Conservation (phyloP, 164 flowering plant species). For the Chimonanthus salicifolius region DNA sequence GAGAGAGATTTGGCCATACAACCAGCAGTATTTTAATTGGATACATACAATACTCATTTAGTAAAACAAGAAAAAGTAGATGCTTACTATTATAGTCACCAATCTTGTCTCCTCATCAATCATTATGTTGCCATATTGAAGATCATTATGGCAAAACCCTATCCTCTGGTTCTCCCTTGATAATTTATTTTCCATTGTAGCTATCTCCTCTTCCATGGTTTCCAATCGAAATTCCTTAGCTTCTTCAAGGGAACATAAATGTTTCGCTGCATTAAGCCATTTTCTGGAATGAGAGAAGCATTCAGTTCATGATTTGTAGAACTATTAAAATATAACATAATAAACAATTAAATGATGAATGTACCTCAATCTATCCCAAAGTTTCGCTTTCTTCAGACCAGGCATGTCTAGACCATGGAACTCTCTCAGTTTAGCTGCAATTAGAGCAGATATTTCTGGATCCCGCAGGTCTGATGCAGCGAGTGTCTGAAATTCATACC, state of each 20-base stretch:
- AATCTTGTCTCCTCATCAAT: constrained; percentile 68
- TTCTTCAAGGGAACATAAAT: constrained; percentile 38
- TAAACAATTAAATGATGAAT: background rate
- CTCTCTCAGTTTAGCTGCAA: constrained; percentile 77
- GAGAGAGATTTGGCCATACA: too few relatives aligned
- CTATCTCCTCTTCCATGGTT: constrained; percentile 45
- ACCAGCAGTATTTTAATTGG: too few relatives aligned
- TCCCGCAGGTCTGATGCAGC: constrained; percentile 79
- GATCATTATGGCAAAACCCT: constrained; percentile 92
- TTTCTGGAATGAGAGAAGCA: constrained; percentile 30
- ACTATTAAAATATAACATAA: background rate
- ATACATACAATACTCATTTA: too few relatives aligned
- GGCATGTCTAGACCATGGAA: constrained; percentile 82
- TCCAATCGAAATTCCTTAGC: constrained; percentile 46
- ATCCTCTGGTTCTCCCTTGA: constrained; percentile 32
- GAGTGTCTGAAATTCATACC: constrained; percentile 48
- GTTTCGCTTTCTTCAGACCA: constrained; percentile 38
- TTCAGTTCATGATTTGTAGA: background rate
- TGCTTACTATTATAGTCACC: constrained; percentile 72
- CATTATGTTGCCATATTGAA: constrained; percentile 97
- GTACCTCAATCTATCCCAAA: constrained; percentile 82
- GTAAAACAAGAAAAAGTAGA: constrained; percentile 5
- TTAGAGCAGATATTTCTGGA: constrained; percentile 61
- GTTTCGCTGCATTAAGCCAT: constrained; percentile 57
- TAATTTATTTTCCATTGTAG: constrained; percentile 39